Percentiles rank a stretch among this genome's conserved stretches.
These are phyloP conservation scores for Pichia sp. DNA, from an alignment of 1,139 yeast species.

Conservation along the genomic window DNA sequence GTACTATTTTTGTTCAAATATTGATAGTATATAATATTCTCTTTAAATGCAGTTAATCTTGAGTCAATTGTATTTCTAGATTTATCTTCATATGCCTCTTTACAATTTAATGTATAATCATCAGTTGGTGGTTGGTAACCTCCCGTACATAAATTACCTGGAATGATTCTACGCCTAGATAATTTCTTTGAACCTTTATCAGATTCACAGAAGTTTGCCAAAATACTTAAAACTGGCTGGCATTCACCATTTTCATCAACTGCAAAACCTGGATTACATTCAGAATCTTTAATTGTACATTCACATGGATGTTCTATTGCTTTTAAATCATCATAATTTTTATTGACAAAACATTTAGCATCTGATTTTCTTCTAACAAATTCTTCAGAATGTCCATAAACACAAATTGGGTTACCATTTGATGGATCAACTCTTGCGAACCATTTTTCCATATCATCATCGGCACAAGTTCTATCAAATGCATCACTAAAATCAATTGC, in stretches of 20 bases:
- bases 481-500: conserved; percentile 60
- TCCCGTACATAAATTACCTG: conserved; percentile 25
- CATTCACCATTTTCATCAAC: conserved; percentile 44
- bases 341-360: conserved; percentile 63
- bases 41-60: conserved; percentile 13
- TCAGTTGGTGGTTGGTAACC: conserved; percentile 23
- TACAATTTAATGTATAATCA: conserved; percentile 24
- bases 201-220: conserved; percentile 19
- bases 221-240: conserved; percentile 38
- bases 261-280: conserved; percentile 60
- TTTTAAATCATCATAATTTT: conserved; percentile 52
- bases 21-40: conserved; percentile 46
- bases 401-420: conserved; percentile 52
- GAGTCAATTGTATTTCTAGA: conserved; percentile 18
- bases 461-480: conserved; percentile 45
- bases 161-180: conserved; percentile 21
- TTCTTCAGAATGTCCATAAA: conserved; percentile 66
- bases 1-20: conserved; percentile 34
- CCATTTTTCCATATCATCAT: conserved; percentile 63
- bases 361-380: conserved; percentile 63
- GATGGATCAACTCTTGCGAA: conserved; percentile 45
- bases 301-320: conserved; percentile 54
- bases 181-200: conserved; percentile 17
- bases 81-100: conserved; percentile 12
- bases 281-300: conserved; percentile 63